These are phyloP conservation scores for Tolypocladium cylindrosporum DNA, from an alignment of 2,329 filamentous ascomycete species.

Conservation along the genomic window DNA sequence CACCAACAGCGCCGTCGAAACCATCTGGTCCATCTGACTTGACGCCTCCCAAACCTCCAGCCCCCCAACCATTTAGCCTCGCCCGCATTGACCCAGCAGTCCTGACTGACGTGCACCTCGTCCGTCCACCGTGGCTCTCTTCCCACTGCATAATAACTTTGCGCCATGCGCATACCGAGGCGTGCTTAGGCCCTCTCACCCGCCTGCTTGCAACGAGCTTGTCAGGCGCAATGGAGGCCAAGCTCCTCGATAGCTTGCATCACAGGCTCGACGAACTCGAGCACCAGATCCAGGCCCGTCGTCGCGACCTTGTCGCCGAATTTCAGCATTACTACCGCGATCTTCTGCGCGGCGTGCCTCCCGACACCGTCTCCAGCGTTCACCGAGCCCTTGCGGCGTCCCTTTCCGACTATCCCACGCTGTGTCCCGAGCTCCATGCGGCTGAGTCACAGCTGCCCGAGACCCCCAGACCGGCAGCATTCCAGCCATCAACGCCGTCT, in stretches of 20 bases:
- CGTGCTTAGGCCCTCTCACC: constrained; percentile 13
- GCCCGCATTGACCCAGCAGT: neutral
- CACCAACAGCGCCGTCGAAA: neutral
- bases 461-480: constrained; percentile 17
- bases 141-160: constrained; percentile 14
- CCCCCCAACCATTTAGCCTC: constrained; percentile 1
- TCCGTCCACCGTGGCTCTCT: neutral
- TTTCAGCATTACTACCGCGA: constrained; percentile 44
- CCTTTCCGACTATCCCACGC: constrained; percentile 33
- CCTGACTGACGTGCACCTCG: neutral
- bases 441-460: constrained; percentile 24
- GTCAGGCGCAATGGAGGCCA: constrained; percentile 29
- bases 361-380: constrained; percentile 35
- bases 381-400: constrained; percentile 34
- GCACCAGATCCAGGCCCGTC: constrained; percentile 45
- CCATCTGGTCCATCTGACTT: constrained; percentile 1
- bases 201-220: constrained; percentile 17
- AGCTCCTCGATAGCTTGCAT: constrained; percentile 40
- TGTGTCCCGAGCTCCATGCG: constrained; percentile 26
- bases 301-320: constrained; percentile 45
- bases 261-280: constrained; percentile 47
- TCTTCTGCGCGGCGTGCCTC: constrained; percentile 36
- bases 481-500: constrained; percentile 19
- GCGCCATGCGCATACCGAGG: constrained; percentile 27
- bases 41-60: constrained; percentile 1